phyloP scores from a whole-genome alignment of 192 early-diverging fungal genomes.

The Spinellus fusiger region DNA sequence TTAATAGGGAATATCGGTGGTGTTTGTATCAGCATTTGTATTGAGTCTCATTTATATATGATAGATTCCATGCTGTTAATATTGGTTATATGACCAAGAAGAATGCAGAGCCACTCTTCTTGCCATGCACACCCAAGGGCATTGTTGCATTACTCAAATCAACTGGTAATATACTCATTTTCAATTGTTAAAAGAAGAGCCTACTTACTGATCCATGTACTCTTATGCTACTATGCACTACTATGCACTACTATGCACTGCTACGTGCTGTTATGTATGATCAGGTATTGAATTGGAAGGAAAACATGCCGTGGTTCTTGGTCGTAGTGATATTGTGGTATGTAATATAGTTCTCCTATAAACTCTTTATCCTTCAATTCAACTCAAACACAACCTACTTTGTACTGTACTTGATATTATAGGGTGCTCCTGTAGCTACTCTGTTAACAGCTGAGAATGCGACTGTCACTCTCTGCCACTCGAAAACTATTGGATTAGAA shows the following conservation, averaged over 20 bases:
- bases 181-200: constrained; percentile 7
- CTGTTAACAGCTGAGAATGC: constrained; percentile 76
- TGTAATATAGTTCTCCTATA: too few relatives aligned
- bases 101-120: constrained; percentile 71
- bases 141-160: constrained; percentile 78
- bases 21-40: not conserved
- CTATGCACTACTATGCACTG: not conserved
- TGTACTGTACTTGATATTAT: not conserved
- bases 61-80: constrained; percentile 85
- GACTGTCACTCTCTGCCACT: constrained; percentile 93
- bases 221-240: not conserved
- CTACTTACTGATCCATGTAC: constrained; percentile 8
- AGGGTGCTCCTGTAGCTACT: constrained; percentile 77
- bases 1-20: not conserved
- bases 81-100: constrained; percentile 87
- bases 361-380: too few relatives aligned
- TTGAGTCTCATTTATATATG: not conserved
- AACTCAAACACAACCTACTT: not conserved
- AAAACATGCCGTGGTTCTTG: constrained; percentile 89
- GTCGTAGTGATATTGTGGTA: constrained; percentile 93
- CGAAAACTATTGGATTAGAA: constrained; percentile 67
- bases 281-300: constrained; percentile 61
- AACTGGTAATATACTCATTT: constrained; percentile 33
- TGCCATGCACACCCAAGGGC: constrained; percentile 93
- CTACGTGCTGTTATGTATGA: not conserved